A percentile compares a stretch with the other conserved stretches of the same genome.
Evolutionary conservation across 495 filamentous ascomycete species (phyloP).

Genomic region (Hyaloscypha bicolor): DNA sequence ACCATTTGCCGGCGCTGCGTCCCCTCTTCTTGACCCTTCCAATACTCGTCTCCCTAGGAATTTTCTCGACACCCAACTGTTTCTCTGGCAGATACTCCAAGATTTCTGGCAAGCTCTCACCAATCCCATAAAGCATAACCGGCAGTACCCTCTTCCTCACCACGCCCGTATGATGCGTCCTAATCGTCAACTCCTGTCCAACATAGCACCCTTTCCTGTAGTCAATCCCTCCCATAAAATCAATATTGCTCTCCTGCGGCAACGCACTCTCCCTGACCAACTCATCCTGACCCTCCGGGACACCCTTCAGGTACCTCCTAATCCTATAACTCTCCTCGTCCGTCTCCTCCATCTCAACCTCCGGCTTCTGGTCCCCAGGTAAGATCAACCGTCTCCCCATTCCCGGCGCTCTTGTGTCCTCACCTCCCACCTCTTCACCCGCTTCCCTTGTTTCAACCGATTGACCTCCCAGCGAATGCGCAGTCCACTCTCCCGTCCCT

Average conservation of each 20-base stretch:
- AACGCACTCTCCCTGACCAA: conserved; percentile 68
- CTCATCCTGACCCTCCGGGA: conserved; percentile 83
- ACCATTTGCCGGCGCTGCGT: conserved; percentile 74
- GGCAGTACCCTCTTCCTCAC: conserved; percentile 91
- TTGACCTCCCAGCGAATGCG: conserved; percentile 41
- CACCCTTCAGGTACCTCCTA: conserved; percentile 73
- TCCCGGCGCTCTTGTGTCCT: conserved; percentile 67
- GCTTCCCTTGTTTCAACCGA: neutral
- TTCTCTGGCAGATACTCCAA: conserved; percentile 52
- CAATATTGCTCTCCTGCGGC: conserved; percentile 83
- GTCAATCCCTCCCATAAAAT: conserved; percentile 80
- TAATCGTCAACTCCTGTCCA: conserved; percentile 93
- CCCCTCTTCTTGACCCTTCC: conserved; percentile 51
- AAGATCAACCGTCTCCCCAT: conserved; percentile 65
- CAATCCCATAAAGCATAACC: conserved; percentile 64
- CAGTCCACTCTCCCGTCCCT: conserved; percentile 40
- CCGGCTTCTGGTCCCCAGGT: conserved; percentile 33
- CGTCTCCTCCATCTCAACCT: conserved; percentile 30
- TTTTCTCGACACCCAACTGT: conserved; percentile 18
- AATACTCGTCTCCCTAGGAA: conserved; percentile 42
- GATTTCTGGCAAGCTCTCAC: conserved; percentile 37
- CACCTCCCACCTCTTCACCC: conserved; percentile 43
- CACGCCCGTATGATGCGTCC: conserved; percentile 90
- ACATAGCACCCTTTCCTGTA: conserved; percentile 97
- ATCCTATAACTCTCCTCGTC: conserved; percentile 59